These are phyloP conservation scores for Coniochaeta sp. DNA, from an alignment of 2,329 filamentous ascomycete species.

Conservation along the genomic window DNA sequence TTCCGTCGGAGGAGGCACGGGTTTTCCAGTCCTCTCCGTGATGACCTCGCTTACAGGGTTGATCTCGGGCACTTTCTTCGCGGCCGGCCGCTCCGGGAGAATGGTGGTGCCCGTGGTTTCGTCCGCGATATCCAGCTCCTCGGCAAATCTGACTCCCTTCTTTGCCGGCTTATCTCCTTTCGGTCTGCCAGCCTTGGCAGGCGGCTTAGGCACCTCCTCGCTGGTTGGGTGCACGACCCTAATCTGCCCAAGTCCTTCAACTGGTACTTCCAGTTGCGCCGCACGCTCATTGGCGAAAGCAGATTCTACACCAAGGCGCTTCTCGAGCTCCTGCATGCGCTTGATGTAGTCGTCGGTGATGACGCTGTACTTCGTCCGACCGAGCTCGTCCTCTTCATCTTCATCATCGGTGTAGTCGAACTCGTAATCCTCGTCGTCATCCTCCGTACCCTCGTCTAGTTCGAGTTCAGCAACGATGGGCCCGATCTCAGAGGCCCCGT, in stretches of 20 bases:
- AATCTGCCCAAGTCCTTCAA: conserved; percentile 27
- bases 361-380: conserved; percentile 60
- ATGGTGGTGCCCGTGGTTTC: conserved; percentile 13
- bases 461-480: conserved; percentile 89
- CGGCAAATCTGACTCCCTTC: conserved; percentile 79
- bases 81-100: background rate
- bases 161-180: conserved; percentile 21
- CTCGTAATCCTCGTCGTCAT: conserved; percentile 42
- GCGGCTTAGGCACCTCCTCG: background rate
- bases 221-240: conserved; percentile 6
- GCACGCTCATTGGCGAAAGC: conserved; percentile 44
- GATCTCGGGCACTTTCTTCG: conserved; percentile 22
- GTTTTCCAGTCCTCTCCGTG: conserved; percentile 34
- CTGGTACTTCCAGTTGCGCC: conserved; percentile 27
- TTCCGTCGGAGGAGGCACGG: conserved; percentile 8
- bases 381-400: conserved; percentile 72
- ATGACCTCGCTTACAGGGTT: conserved; percentile 45
- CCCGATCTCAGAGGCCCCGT: conserved; percentile 81
- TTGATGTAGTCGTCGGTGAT: conserved; percentile 69
- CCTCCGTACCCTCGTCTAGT: conserved; percentile 59
- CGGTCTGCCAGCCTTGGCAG: conserved; percentile 23
- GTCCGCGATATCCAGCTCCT: conserved; percentile 62
- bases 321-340: conserved; percentile 81
- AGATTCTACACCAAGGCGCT: conserved; percentile 58
- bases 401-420: conserved; percentile 45